A percentile compares a stretch with the other conserved stretches of the same genome.
Evolutionary conservation across 805 yeast genomes (phyloP).

Genomic region (Cyberlindnera xishuangbannaensis): DNA sequence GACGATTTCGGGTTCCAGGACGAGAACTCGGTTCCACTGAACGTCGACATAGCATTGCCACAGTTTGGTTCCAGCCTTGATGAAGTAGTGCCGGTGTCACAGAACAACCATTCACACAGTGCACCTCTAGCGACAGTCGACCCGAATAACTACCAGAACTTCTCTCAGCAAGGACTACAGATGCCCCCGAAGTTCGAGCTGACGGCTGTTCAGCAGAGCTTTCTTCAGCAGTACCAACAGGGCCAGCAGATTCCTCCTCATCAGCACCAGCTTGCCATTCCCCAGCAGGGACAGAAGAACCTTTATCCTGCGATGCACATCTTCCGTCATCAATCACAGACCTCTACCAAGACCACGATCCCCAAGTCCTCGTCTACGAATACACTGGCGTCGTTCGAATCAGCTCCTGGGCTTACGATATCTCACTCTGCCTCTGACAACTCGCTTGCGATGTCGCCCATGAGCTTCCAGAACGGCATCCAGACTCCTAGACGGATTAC

Average conservation of each 20-base stretch:
- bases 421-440: slow-evolving; percentile 21
- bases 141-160: slow-evolving; percentile 3
- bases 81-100: slow-evolving; percentile 8
- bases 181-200: slow-evolving; percentile 11
- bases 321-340: slow-evolving; percentile 13
- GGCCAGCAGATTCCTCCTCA: slow-evolving; percentile 10
- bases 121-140: slow-evolving; percentile 6
- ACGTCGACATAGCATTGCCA: too few species aligned
- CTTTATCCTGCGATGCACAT: slow-evolving; percentile 16
- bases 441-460: slow-evolving; percentile 13
- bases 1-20: slow-evolving; percentile 11
- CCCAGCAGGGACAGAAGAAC: slow-evolving; percentile 9
- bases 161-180: slow-evolving; percentile 5
- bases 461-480: slow-evolving; percentile 9
- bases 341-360: slow-evolving; percentile 3
- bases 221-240: slow-evolving; percentile 8
- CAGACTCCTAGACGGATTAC: slow-evolving; percentile 7
- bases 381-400: slow-evolving; percentile 27
- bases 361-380: slow-evolving; percentile 27
- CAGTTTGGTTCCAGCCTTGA: slow-evolving; percentile 4
- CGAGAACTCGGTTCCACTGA: slow-evolving; percentile 8
- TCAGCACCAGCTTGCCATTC: neutral
- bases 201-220: slow-evolving; percentile 5
- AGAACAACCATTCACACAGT: slow-evolving; percentile 3
- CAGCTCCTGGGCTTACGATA: slow-evolving; percentile 26